Percentiles rank a stretch among this genome's conserved stretches.
Conservation (phyloP, 352 stramenopile genomes). For the Phytophthora lateralis region DNA sequence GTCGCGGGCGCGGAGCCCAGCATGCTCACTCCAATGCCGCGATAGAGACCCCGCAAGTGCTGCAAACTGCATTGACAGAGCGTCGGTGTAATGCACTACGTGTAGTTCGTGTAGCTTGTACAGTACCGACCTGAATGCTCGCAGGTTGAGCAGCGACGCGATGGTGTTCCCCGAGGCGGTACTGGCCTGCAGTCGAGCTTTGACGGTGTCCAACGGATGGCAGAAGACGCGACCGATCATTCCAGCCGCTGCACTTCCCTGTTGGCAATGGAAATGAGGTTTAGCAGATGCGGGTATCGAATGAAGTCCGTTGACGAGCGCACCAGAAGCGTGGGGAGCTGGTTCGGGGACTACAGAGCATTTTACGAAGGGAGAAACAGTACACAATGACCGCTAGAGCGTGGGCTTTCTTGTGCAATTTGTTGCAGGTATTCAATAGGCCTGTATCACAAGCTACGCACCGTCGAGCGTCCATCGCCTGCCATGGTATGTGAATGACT, state of each 20-base stretch:
- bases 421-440: background rate
- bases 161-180: slow-evolving; percentile 44
- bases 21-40: slow-evolving; percentile 94
- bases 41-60: slow-evolving; percentile 91
- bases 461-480: slow-evolving; percentile 22
- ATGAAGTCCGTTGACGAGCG: background rate
- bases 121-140: slow-evolving; percentile 43
- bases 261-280: background rate
- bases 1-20: slow-evolving; percentile 95
- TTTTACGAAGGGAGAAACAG: slow-evolving; percentile 2
- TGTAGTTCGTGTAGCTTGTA: background rate
- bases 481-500: no score
- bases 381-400: slow-evolving; percentile 7
- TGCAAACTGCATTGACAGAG: slow-evolving; percentile 27
- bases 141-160: slow-evolving; percentile 47
- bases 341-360: slow-evolving; percentile 36
- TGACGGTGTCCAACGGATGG: slow-evolving; percentile 93
- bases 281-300: background rate
- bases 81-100: background rate
- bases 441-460: slow-evolving; percentile 6
- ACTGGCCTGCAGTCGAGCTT: slow-evolving; percentile 83
- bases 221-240: slow-evolving; percentile 88
- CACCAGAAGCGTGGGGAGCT: slow-evolving; percentile 70
- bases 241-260: slow-evolving; percentile 83
- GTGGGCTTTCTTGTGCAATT: background rate